Evolutionary conservation across 1,284 basidiomycete genomes (phyloP).

Genomic region (Moesziomyces sp.): DNA sequence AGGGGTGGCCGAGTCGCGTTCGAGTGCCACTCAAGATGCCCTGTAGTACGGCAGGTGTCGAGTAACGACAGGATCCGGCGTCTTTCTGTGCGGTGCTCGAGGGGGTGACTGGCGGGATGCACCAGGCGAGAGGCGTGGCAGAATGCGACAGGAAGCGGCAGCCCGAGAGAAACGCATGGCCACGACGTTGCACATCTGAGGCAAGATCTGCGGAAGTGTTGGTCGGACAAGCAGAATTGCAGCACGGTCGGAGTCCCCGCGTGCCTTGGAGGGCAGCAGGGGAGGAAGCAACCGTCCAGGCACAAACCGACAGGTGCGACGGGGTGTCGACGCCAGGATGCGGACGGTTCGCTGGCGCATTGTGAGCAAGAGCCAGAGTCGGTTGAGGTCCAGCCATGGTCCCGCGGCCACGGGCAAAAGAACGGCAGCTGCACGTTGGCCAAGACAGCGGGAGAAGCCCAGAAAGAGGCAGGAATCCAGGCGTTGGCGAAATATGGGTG

Average conservation of each 20-base stretch:
- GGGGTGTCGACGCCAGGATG: not conserved
- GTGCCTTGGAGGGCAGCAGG: not conserved
- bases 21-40: not conserved
- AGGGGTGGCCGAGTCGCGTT: not conserved
- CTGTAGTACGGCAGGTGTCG: not conserved
- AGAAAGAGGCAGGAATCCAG: not conserved
- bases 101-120: too few relatives aligned
- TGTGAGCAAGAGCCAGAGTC: not conserved
- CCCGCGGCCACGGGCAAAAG: not conserved
- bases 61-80: not conserved
- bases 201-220: constrained; percentile 7
- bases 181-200: not conserved
- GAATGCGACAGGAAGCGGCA: not conserved
- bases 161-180: not conserved
- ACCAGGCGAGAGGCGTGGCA: not conserved
- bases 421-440: not conserved
- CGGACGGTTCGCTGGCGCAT: not conserved
- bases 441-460: constrained; percentile 14
- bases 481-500: constrained; percentile 1
- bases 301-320: constrained; percentile 15
- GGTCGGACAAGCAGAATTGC: constrained; percentile 18
- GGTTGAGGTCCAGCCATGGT: not conserved
- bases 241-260: constrained; percentile 11
- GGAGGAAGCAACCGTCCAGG: constrained; percentile 6
- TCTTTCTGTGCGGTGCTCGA: not conserved